These are phyloP conservation scores for Eimeria sp. DNA, from an alignment of 169 alveolate genomes.

Conservation along the genomic window DNA sequence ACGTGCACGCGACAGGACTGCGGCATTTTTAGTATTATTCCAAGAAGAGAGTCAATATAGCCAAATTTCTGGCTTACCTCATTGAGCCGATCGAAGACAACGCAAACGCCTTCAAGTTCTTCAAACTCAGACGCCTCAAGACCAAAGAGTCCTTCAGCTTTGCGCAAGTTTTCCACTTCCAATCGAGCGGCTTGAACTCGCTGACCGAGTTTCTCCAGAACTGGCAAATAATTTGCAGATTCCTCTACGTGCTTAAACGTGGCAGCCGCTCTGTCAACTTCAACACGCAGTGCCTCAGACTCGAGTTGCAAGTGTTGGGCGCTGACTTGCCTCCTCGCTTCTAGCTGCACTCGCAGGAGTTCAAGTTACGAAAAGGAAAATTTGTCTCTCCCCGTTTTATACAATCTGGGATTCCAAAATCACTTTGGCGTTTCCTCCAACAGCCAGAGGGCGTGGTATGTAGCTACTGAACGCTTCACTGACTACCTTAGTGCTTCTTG, in stretches of 20 bases:
- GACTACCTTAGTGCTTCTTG: no score
- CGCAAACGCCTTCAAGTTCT: constrained; percentile 59
- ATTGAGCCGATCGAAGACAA: constrained; percentile 48
- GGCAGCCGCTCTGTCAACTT: constrained; percentile 25
- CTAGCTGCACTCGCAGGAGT: constrained; percentile 44
- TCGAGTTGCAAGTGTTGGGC: constrained; percentile 52
- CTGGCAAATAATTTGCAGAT: background rate
- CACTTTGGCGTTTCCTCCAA: background rate
- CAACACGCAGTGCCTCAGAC: constrained; percentile 23
- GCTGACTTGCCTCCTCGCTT: constrained; percentile 64
- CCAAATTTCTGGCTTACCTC: constrained; percentile 11
- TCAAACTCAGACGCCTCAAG: constrained; percentile 75
- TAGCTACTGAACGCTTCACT: background rate
- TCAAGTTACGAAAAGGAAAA: background rate
- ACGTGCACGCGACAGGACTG: background rate
- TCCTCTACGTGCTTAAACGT: constrained; percentile 40
- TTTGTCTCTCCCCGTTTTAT: background rate
- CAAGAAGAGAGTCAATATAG: background rate
- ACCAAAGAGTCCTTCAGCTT: constrained; percentile 80
- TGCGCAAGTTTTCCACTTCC: constrained; percentile 41
- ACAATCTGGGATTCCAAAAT: background rate
- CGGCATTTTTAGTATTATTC: background rate
- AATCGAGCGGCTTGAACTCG: constrained; percentile 45
- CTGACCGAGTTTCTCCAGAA: constrained; percentile 22
- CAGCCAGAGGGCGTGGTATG: background rate